phyloP scores from a whole-genome alignment of 345 rosid genomes.

The Reutealis trisperma region DNA sequence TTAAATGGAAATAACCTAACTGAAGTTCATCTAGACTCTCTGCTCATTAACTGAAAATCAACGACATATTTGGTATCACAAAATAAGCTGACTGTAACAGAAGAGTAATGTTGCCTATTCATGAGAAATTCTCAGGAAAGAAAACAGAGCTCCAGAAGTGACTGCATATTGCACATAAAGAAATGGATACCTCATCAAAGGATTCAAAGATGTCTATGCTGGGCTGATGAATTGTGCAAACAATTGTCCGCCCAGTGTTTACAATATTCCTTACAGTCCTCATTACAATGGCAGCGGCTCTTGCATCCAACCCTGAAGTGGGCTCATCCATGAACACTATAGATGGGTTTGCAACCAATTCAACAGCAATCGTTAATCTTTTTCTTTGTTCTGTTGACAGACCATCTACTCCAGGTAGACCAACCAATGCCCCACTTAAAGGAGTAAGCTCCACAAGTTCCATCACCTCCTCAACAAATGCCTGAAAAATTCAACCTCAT shows the following conservation, averaged over 20 bases:
- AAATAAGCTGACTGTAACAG: background rate
- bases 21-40: conserved; percentile 9
- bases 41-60: background rate
- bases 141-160: conserved; percentile 6
- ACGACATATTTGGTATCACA: background rate
- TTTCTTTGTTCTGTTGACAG: conserved; percentile 95
- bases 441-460: conserved; percentile 91
- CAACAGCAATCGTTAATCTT: conserved; percentile 91
- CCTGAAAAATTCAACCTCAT: conserved; percentile 47
- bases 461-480: conserved; percentile 98
- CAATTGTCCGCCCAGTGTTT: conserved; percentile 92
- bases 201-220: conserved; percentile 98
- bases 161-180: conserved; percentile 1
- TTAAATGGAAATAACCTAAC: background rate
- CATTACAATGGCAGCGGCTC: conserved; percentile 99
- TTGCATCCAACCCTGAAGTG: conserved; percentile 94
- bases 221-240: conserved; percentile 98
- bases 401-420: conserved; percentile 96
- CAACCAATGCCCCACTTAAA: conserved; percentile 81
- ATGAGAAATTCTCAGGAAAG: conserved; percentile 1
- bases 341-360: conserved; percentile 95
- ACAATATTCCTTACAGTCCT: conserved; percentile 97
- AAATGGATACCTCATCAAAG: conserved; percentile 80
- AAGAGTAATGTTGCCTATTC: conserved; percentile 1
- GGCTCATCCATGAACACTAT: conserved; percentile 99